A percentile compares a stretch with the other conserved stretches of the same genome.
These are phyloP conservation scores for Talaromyces sp. DNA, from an alignment of 2,329 filamentous ascomycete genomes.

Conservation along the genomic window DNA sequence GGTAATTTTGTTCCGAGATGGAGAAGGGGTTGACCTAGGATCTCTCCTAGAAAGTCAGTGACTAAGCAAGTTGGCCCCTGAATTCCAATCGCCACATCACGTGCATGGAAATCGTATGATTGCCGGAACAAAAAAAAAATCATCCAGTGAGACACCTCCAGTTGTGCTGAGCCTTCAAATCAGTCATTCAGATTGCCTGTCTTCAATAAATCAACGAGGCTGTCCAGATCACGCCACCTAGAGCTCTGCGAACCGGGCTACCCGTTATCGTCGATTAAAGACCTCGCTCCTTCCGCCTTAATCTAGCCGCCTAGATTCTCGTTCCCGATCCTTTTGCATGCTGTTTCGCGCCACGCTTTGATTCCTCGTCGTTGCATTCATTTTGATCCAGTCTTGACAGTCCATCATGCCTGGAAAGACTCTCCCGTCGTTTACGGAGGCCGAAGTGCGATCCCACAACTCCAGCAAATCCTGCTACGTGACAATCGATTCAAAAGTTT, in stretches of 20 bases:
- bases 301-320: neutral
- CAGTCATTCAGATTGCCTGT: neutral
- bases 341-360: neutral
- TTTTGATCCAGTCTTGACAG: neutral
- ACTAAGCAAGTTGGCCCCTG: conserved; percentile 11
- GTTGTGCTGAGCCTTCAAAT: neutral
- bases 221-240: conserved; percentile 1
- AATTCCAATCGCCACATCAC: conserved; percentile 11
- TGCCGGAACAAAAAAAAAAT: conserved; percentile 4
- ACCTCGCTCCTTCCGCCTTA: conserved; percentile 1
- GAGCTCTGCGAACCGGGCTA: neutral
- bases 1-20: too few relatives aligned
- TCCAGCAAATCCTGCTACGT: conserved; percentile 85
- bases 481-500: conserved; percentile 83
- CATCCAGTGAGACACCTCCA: neutral
- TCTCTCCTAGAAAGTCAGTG: neutral
- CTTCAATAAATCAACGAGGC: neutral
- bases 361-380: neutral
- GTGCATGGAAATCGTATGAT: conserved; percentile 11
- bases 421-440: conserved; percentile 75
- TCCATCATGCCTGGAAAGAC: conserved; percentile 70
- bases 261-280: neutral
- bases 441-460: conserved; percentile 79
- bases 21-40: neutral
- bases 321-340: neutral